phyloP scores from a whole-genome alignment of 1,284 basidiomycete species.

The Fomitopsis pinicola region DNA sequence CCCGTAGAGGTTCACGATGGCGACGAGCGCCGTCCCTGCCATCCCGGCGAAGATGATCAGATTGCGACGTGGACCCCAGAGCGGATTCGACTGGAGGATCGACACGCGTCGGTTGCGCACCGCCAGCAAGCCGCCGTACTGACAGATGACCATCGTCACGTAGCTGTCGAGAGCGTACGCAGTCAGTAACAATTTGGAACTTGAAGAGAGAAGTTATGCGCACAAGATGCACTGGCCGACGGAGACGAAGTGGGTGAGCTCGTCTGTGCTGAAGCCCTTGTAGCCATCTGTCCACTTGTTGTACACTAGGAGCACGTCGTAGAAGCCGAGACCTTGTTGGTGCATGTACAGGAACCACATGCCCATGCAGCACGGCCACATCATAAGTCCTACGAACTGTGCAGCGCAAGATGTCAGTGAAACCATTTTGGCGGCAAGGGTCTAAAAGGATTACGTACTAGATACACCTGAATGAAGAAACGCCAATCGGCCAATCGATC shows the following conservation, averaged over 20 bases:
- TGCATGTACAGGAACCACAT: slow-evolving; percentile 33
- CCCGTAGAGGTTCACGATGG: slow-evolving; percentile 37
- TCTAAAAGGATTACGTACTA: slow-evolving; percentile 53
- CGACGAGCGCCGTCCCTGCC: slow-evolving; percentile 34
- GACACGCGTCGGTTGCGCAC: slow-evolving; percentile 13
- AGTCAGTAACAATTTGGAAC: slow-evolving; percentile 29
- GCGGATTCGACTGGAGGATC: slow-evolving; percentile 12
- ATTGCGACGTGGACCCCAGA: slow-evolving; percentile 41
- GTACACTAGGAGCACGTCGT: slow-evolving; percentile 39
- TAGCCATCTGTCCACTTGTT: slow-evolving; percentile 48
- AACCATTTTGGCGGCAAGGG: background rate
- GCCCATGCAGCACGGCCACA: slow-evolving; percentile 45
- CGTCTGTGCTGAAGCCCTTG: slow-evolving; percentile 32
- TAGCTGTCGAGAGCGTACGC: slow-evolving; percentile 34
- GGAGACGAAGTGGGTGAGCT: slow-evolving; percentile 41
- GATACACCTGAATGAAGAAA: slow-evolving; percentile 62
- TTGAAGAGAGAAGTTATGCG: slow-evolving; percentile 6
- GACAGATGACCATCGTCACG: slow-evolving; percentile 48
- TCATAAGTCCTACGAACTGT: slow-evolving; percentile 42
- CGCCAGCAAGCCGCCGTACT: slow-evolving; percentile 43
- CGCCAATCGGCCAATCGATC: slow-evolving; percentile 46
- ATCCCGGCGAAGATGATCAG: slow-evolving; percentile 31
- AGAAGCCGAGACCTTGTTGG: slow-evolving; percentile 50
- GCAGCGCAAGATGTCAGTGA: slow-evolving; percentile 21
- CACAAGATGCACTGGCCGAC: slow-evolving; percentile 45